These are phyloP conservation scores for Pseudotsuga menziesii DNA, from an alignment of 75 land plant genomes.

Conservation along the genomic window DNA sequence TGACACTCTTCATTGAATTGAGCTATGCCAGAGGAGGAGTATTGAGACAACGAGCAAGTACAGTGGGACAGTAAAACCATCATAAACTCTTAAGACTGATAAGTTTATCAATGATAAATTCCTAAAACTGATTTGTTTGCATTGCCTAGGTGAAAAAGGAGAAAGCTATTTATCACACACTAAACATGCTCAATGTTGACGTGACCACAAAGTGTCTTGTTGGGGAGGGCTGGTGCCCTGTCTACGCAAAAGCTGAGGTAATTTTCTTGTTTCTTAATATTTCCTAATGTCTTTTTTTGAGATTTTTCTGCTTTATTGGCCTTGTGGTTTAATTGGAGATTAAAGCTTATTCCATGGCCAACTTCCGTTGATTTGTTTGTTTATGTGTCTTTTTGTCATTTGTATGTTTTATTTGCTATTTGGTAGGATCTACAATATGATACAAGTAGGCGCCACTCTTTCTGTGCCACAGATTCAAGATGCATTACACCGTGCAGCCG, in stretches of 20 bases:
- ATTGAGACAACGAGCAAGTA: background rate
- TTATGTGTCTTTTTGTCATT: background rate
- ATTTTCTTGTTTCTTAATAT: background rate
- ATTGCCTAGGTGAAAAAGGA: constrained; percentile 75
- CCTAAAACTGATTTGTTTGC: background rate
- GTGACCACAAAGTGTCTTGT: constrained; percentile 98
- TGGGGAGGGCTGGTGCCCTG: constrained; percentile 97
- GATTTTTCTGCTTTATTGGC: background rate
- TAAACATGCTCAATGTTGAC: constrained; percentile 96
- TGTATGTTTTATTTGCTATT: background rate
- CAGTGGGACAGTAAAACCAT: background rate
- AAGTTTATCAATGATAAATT: background rate
- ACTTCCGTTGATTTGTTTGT: background rate
- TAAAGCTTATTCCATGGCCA: background rate
- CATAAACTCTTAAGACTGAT: no score
- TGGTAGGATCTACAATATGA: background rate
- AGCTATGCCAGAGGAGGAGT: background rate
- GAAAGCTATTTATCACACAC: constrained; percentile 90
- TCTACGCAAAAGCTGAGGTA: constrained; percentile 83
- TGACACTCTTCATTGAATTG: background rate
- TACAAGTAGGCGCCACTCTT: constrained; percentile 6
- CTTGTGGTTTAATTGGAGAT: background rate
- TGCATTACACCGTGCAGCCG: constrained; percentile 80
- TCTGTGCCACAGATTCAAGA: constrained; percentile 71
- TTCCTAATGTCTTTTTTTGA: background rate